Base-by-base conservation (phyloP, 257 asterid genomes). In the Solanum ahanhuiri region DNA sequence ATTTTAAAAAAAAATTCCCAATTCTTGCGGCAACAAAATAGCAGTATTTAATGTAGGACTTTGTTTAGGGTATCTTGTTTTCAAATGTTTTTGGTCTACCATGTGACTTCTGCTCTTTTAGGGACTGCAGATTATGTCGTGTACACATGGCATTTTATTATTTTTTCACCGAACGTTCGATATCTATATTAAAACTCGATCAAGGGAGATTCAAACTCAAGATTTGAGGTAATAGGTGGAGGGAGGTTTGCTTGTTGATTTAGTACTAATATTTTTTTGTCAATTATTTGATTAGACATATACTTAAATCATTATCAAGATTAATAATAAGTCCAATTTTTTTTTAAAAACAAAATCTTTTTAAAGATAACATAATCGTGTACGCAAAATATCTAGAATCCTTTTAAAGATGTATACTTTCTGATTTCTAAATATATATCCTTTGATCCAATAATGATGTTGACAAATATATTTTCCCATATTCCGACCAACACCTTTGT, bases 41-140 rank as follows among this genome's bases (percentile, higher is more conserved):
- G 89, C 92, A 23, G 69, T 72, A 81, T 67, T 66, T 60, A 89
- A 81, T 89, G 82, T 86, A 73, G 23, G 81, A 82, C 87, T 87
- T 48, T 54, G 88, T 87, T 71, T 10, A 88, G 85, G 57, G 51
- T 84, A 23, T 73, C 70, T 84, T 75, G 89, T 23, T 86, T 71
- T 86, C 84, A 79, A 79, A 79, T 79, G 84, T 79, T 79, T 69
- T 89, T 88, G 94, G 92, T 90, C 91, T 89, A 90, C 91, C 93
- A 91, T 87, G 94, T 91, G 94, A 92, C 93, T 86, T 72, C 28
- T 91, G 97, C 89, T 88, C 88, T 83, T 83, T 67, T 64, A 60
- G 76, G 76, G 58, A 63, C 92, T 83, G 77, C 91, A 81, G 23
- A 43, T 69, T 70, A 60, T 12, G 76, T 75, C 85, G 60, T 77